These are phyloP conservation scores for Talaromyces liani DNA, from an alignment of 495 filamentous ascomycete species.

Conservation along the genomic window DNA sequence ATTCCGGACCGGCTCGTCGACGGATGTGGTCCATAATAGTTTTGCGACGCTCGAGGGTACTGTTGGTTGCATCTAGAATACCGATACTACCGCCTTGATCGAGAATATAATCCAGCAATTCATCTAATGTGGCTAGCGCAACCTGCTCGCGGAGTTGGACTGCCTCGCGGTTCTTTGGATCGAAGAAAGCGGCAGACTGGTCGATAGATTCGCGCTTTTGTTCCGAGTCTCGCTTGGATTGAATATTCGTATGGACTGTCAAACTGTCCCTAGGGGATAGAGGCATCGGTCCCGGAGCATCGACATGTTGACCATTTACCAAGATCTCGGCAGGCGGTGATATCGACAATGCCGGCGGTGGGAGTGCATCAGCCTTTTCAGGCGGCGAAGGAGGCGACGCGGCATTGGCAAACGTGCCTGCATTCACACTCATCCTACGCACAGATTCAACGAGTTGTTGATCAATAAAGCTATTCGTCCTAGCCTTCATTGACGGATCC, in stretches of 20 bases:
- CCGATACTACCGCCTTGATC: constrained; percentile 81
- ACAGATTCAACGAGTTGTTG: constrained; percentile 37
- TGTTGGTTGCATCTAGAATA: constrained; percentile 97
- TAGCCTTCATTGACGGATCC: constrained; percentile 22
- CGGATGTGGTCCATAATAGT: constrained; percentile 77
- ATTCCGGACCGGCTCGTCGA: constrained; percentile 69
- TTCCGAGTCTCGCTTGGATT: not conserved
- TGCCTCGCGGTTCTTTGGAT: constrained; percentile 78
- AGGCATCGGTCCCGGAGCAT: constrained; percentile 8
- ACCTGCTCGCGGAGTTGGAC: constrained; percentile 82
- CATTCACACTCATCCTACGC: constrained; percentile 34
- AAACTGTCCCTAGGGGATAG: not conserved
- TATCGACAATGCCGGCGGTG: constrained; percentile 28
- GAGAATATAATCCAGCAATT: constrained; percentile 81
- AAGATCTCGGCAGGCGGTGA: constrained; percentile 34
- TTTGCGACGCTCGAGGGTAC: constrained; percentile 77
- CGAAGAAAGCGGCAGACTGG: constrained; percentile 90
- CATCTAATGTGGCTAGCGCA: constrained; percentile 85
- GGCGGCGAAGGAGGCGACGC: constrained; percentile 18
- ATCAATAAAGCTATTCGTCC: constrained; percentile 26
- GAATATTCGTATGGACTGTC: not conserved
- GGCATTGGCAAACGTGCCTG: constrained; percentile 17
- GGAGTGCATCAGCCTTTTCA: constrained; percentile 19
- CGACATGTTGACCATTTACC: constrained; percentile 37
- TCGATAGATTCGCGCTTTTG: constrained; percentile 43